Conservation (phyloP, 805 yeast genomes). For the Pichia nanzhaoensis region DNA sequence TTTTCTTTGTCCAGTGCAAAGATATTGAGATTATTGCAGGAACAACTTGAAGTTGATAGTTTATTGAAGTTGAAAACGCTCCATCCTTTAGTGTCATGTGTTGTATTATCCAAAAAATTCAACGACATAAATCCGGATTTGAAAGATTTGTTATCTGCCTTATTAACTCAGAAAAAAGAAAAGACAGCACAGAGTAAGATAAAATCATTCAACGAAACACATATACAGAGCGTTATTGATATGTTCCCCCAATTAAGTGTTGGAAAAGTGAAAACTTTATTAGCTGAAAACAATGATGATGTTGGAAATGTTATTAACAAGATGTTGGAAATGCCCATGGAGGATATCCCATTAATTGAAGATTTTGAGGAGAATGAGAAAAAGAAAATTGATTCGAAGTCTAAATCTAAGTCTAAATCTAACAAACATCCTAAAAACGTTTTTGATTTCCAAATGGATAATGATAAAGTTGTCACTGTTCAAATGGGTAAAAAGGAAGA, state of each 20-base stretch:
- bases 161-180: slow-evolving; percentile 17
- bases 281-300: slow-evolving; percentile 41
- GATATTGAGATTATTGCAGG: slow-evolving; percentile 35
- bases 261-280: slow-evolving; percentile 41
- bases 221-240: slow-evolving; percentile 40
- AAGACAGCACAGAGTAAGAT: neutral
- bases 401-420: slow-evolving; percentile 9
- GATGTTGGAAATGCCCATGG: slow-evolving; percentile 56
- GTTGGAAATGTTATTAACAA: slow-evolving; percentile 53
- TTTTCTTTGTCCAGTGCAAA: slow-evolving; percentile 40
- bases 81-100: slow-evolving; percentile 50
- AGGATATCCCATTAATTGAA: slow-evolving; percentile 29
- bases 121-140: slow-evolving; percentile 44
- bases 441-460: slow-evolving; percentile 11
- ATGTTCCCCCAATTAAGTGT: slow-evolving; percentile 59
- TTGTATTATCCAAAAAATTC: slow-evolving; percentile 44
- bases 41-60: slow-evolving; percentile 39
- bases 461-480: slow-evolving; percentile 16
- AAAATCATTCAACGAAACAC: slow-evolving; percentile 25
- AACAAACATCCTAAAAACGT: slow-evolving; percentile 7
- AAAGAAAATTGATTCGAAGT: neutral
- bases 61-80: slow-evolving; percentile 34
- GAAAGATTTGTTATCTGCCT: slow-evolving; percentile 42
- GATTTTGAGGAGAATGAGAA: slow-evolving; percentile 21
- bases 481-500: slow-evolving; percentile 32